Evolutionary conservation across 148 eudicot species (phyloP).

Genomic region (Chenopodium album): DNA sequence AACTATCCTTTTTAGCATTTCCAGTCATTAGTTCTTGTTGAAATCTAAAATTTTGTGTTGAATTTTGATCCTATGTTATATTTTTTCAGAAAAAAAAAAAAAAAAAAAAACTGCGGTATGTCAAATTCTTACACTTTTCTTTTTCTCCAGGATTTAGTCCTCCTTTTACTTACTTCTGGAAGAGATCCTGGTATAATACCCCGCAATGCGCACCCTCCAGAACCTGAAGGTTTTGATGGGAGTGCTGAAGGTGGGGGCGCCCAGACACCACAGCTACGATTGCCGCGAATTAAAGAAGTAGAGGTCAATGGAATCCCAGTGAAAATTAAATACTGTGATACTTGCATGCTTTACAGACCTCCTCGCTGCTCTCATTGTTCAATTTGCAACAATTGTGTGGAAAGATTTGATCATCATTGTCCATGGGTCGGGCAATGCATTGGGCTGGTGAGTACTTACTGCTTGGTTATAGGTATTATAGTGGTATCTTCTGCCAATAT

Average conservation of each 20-base stretch:
- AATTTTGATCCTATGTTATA: not conserved
- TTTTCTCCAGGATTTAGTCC: conserved; percentile 66
- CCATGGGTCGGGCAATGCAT: conserved; percentile 99
- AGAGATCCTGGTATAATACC: conserved; percentile 99
- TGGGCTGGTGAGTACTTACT: conserved; percentile 69
- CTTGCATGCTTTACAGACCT: conserved; percentile 98
- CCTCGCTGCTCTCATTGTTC: conserved; percentile 99
- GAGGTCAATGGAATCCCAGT: conserved; percentile 89
- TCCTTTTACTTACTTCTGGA: conserved; percentile 82
- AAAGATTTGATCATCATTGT: conserved; percentile 98
- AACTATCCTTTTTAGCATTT: not conserved
- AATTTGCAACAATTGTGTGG: conserved; percentile 97
- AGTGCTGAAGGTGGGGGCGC: conserved; percentile 67
- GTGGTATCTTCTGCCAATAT: not conserved
- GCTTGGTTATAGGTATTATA: not conserved
- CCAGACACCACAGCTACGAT: conserved; percentile 89
- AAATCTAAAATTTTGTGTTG: not conserved
- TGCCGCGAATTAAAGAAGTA: conserved; percentile 95
- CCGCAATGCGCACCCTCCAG: conserved; percentile 94
- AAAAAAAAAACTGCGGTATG: not conserved
- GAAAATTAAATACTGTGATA: conserved; percentile 95
- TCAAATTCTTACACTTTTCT: not conserved
- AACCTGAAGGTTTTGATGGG: conserved; percentile 83
- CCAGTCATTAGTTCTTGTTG: not conserved
- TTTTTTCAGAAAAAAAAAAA: not conserved